Evolutionary conservation across 352 stramenopile genomes (phyloP).

Genomic region (Thraustochytrium striatum): DNA sequence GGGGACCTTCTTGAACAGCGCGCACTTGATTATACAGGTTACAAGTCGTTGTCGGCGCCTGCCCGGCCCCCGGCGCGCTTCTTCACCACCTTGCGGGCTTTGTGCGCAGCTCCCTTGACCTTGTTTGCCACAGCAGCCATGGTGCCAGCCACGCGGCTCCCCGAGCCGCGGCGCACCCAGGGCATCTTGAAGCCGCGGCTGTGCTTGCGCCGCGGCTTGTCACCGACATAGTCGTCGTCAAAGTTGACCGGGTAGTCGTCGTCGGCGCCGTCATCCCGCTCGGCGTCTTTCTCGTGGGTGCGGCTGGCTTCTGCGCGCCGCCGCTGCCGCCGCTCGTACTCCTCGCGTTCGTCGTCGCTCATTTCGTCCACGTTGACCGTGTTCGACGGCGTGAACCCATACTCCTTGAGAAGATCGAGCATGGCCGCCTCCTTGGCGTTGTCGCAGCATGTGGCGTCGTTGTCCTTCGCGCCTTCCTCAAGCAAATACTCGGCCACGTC

Average conservation of each 20-base stretch:
- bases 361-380: neutral
- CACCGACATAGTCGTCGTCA: neutral
- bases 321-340: conserved; percentile 2
- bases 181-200: neutral
- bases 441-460: conserved; percentile 5
- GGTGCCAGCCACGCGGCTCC: neutral
- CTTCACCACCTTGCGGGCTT: neutral
- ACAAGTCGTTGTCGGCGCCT: no score
- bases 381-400: neutral
- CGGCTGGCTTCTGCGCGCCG: conserved; percentile 4
- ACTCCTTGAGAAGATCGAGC: neutral
- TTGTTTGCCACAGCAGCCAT: neutral
- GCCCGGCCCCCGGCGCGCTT: no score
- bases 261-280: neutral
- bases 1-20: no score
- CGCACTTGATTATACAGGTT: no score
- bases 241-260: no score
- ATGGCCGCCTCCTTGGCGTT: neutral
- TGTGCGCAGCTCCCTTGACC: neutral
- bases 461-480: neutral
- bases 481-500: conserved; percentile 28
- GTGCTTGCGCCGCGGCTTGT: neutral
- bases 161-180: neutral
- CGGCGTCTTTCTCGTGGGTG: neutral
- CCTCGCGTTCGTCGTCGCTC: conserved; percentile 10